Conservation (phyloP, 1,139 yeast species). For the Sugiyamaella paludigena region DNA sequence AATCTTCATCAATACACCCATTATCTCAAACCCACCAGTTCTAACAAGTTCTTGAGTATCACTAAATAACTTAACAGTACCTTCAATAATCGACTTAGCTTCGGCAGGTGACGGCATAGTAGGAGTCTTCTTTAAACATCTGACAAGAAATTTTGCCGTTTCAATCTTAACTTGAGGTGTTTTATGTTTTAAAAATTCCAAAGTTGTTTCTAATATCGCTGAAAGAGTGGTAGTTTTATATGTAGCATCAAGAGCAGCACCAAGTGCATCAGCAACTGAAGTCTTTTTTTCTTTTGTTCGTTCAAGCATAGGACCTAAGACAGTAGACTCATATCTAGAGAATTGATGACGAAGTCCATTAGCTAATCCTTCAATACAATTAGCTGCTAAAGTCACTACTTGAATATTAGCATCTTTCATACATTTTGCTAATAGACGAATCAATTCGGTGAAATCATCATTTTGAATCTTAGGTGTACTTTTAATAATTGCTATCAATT, state of each 20-base stretch:
- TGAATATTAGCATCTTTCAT: conserved; percentile 88
- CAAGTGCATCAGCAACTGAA: conserved; percentile 68
- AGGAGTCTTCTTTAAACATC: conserved; percentile 57
- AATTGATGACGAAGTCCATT: conserved; percentile 62
- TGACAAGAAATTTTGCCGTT: conserved; percentile 58
- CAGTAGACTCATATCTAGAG: conserved; percentile 51
- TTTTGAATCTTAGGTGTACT: conserved; percentile 49
- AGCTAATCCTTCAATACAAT: conserved; percentile 60
- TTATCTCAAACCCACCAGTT: conserved; percentile 70
- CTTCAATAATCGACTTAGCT: conserved; percentile 54
- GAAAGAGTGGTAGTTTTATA: conserved; percentile 50
- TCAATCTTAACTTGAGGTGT: conserved; percentile 83
- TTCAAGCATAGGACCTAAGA: conserved; percentile 68
- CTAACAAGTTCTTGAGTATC: conserved; percentile 89
- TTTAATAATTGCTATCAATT: conserved; percentile 50
- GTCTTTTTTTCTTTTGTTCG: conserved; percentile 87
- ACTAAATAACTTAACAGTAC: conserved; percentile 58
- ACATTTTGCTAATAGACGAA: conserved; percentile 63
- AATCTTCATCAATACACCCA: conserved; percentile 81
- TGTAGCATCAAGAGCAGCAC: conserved; percentile 62
- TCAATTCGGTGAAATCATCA: conserved; percentile 66
- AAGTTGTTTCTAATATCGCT: conserved; percentile 61
- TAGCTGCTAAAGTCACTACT: conserved; percentile 80
- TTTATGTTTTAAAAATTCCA: conserved; percentile 65
- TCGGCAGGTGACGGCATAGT: conserved; percentile 53